Conservation (phyloP, 192 early-diverging fungal genomes). For the Backusella tarrabulga region DNA sequence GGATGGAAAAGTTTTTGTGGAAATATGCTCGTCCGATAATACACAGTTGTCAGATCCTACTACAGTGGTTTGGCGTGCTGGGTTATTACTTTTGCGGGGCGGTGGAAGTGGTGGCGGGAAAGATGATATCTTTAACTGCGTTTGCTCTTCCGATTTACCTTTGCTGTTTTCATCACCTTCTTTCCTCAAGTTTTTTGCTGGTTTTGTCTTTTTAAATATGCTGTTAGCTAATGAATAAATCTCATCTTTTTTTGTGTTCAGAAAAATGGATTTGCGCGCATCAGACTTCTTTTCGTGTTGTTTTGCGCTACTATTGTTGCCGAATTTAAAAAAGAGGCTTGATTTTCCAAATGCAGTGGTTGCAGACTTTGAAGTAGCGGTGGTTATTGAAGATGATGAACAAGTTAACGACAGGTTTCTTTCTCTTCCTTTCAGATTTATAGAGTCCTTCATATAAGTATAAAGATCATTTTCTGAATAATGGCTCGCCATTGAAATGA, state of each 20-base stretch:
- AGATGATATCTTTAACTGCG: background rate
- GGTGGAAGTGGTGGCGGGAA: background rate
- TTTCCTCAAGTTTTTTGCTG: background rate
- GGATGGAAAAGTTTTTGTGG: background rate
- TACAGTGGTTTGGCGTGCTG: background rate
- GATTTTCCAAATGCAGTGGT: background rate
- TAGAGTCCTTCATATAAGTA: background rate
- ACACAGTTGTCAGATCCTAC: background rate
- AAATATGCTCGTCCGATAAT: background rate
- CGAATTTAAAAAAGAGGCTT: background rate
- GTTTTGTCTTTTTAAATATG: background rate
- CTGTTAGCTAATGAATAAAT: background rate
- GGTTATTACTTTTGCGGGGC: background rate
- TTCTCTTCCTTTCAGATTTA: background rate
- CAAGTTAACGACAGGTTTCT: background rate
- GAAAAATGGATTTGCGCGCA: background rate
- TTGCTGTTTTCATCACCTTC: background rate
- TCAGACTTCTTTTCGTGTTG: background rate
- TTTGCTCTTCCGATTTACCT: background rate
- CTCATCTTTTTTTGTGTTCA: constrained; percentile 2
- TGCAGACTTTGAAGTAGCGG: background rate
- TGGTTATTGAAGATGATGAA: background rate
- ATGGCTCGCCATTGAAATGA: background rate
- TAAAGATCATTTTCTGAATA: background rate
- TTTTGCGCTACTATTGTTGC: background rate